phyloP scores from a whole-genome alignment of 148 eudicot species.

The Camellia japonica region DNA sequence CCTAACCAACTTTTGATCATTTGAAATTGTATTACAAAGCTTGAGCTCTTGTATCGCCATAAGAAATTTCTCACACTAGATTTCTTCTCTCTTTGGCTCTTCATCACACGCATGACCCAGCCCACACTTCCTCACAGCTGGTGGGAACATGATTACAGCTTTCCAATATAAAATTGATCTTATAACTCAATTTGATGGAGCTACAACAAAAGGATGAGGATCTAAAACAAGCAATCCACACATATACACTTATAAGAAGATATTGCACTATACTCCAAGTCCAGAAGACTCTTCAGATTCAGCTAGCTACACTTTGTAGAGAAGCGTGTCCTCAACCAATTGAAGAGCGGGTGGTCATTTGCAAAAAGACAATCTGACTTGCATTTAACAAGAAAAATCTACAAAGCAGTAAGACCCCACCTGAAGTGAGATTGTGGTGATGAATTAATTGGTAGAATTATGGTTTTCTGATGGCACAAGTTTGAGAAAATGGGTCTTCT shows the following conservation, averaged over 20 bases:
- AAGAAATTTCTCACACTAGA: too few relatives aligned
- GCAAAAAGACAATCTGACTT: neutral
- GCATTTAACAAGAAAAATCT: neutral
- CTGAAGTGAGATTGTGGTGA: neutral
- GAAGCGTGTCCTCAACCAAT: neutral
- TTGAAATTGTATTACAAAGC: too few relatives aligned
- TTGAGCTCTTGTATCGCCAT: too few relatives aligned
- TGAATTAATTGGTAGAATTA: neutral
- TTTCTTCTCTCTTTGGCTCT: too few relatives aligned
- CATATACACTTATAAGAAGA: neutral
- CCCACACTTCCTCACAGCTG: constrained; percentile 3
- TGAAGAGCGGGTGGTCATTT: neutral
- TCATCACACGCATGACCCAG: neutral
- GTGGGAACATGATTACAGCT: neutral
- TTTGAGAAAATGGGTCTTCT: neutral
- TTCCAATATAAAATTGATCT: constrained; percentile 1
- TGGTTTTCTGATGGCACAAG: neutral
- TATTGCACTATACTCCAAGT: neutral
- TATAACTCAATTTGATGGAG: constrained; percentile 6
- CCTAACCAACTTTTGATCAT: too few relatives aligned
- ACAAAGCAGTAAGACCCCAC: neutral
- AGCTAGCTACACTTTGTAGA: neutral
- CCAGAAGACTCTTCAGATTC: too few relatives aligned
- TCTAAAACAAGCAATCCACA: neutral
- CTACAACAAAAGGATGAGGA: neutral